Evolutionary conservation across 805 yeast genomes (phyloP).

Genomic region (Zygotorulaspora florentina): DNA sequence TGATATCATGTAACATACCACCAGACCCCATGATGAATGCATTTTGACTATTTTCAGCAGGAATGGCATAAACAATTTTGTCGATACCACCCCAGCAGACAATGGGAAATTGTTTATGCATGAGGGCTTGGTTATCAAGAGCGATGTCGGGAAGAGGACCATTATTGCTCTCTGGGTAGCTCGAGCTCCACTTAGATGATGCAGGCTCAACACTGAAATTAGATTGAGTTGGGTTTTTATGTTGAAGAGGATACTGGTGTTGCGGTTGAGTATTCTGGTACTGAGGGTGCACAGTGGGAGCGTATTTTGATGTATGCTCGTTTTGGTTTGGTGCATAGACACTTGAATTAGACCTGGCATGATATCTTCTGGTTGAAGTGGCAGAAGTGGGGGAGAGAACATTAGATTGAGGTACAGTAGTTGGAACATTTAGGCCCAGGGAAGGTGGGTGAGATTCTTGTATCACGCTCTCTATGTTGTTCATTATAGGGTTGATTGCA

Average conservation of each 20-base stretch:
- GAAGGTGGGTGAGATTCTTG: background rate
- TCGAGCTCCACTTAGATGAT: background rate
- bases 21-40: constrained; percentile 32
- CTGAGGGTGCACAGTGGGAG: constrained; percentile 37
- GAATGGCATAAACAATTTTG: constrained; percentile 44
- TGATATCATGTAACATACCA: constrained; percentile 28
- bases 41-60: constrained; percentile 26
- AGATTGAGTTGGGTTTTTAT: constrained; percentile 6
- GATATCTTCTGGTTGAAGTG: constrained; percentile 16
- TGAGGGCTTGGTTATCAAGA: constrained; percentile 51
- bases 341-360: constrained; percentile 33
- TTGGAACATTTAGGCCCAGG: constrained; percentile 4
- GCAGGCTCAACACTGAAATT: constrained; percentile 14
- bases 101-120: constrained; percentile 67
- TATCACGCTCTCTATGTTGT: background rate
- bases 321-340: constrained; percentile 31
- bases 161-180: background rate
- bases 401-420: constrained; percentile 6
- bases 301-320: constrained; percentile 36
- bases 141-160: background rate
- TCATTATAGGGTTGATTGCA: background rate
- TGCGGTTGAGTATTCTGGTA: constrained; percentile 14
- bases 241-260: constrained; percentile 2
- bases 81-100: constrained; percentile 59
- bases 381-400: constrained; percentile 12